Percentiles rank a stretch among this genome's conserved stretches.
Evolutionary conservation across 2,329 filamentous ascomycete species (phyloP).

Genomic region (Xylaria arbuscula): DNA sequence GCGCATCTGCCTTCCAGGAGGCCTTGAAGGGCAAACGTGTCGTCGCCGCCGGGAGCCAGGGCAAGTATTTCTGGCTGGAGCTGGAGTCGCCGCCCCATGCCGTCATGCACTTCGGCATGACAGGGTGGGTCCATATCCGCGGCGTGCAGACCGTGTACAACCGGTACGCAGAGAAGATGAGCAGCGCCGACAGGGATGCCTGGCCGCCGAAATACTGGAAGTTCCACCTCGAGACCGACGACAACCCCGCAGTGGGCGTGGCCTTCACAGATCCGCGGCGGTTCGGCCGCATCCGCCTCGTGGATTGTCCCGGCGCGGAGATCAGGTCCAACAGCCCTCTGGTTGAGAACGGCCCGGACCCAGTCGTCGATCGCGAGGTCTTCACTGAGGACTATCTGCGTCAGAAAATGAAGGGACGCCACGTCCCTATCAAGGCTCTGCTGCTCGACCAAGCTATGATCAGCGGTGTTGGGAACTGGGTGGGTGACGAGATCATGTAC

Average conservation of each 20-base stretch:
- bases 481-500: slow-evolving; percentile 93
- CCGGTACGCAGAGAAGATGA: slow-evolving; percentile 81
- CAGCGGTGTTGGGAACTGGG: slow-evolving; percentile 96
- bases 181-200: slow-evolving; percentile 66
- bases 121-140: slow-evolving; percentile 88
- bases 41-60: slow-evolving; percentile 79
- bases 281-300: slow-evolving; percentile 81
- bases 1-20: slow-evolving; percentile 76
- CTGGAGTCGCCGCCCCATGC: slow-evolving; percentile 85
- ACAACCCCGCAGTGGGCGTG: slow-evolving; percentile 53
- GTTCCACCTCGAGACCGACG: slow-evolving; percentile 77
- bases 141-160: slow-evolving; percentile 81
- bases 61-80: slow-evolving; percentile 93
- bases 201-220: slow-evolving; percentile 96
- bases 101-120: slow-evolving; percentile 88
- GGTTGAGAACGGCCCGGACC: slow-evolving; percentile 93
- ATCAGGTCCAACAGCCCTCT: slow-evolving; percentile 83
- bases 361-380: slow-evolving; percentile 80
- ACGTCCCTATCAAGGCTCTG: slow-evolving; percentile 88
- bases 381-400: slow-evolving; percentile 81
- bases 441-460: slow-evolving; percentile 89
- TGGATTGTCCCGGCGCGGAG: slow-evolving; percentile 80
- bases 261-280: slow-evolving; percentile 88
- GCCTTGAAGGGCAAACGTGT: slow-evolving; percentile 80
- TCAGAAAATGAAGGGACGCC: slow-evolving; percentile 77